These are phyloP conservation scores for Colletotrichum coccodes DNA, from an alignment of 2,329 filamentous ascomycete genomes.

Conservation along the genomic window DNA sequence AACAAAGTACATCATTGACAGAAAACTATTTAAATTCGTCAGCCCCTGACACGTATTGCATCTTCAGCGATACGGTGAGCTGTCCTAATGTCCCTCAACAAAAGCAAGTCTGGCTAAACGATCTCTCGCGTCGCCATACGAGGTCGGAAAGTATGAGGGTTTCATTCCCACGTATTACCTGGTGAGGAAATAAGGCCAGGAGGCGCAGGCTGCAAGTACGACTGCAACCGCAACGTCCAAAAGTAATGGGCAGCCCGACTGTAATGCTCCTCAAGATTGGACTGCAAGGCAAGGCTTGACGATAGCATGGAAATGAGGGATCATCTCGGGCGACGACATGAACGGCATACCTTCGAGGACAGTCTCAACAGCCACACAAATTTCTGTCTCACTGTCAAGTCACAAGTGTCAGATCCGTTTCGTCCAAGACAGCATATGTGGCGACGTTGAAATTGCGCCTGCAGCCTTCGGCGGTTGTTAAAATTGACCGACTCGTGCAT, in stretches of 20 bases:
- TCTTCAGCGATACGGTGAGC: not conserved
- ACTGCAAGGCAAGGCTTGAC: not conserved
- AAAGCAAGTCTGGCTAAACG: not conserved
- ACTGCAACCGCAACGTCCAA: not conserved
- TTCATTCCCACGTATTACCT: not conserved
- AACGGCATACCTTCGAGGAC: not conserved
- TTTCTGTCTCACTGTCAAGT: not conserved
- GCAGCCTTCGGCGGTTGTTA: constrained; percentile 2
- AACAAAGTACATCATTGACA: no score
- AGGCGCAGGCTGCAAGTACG: not conserved
- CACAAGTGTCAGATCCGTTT: not conserved
- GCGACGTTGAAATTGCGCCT: constrained; percentile 20
- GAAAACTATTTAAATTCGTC: no score
- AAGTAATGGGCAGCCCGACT: not conserved
- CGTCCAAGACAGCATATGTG: constrained; percentile 1
- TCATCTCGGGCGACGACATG: not conserved
- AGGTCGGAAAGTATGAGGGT: not conserved
- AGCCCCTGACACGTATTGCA: not conserved
- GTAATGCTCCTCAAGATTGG: not conserved
- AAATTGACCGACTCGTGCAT: constrained; percentile 16
- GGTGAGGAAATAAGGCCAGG: not conserved
- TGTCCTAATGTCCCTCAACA: not conserved
- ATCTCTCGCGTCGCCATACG: not conserved
- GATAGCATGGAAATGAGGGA: not conserved
- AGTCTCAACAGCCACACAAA: no score